Evolutionary conservation across 2,329 filamentous ascomycete genomes (phyloP), one percentile per base, ranked within the genome.

Genomic region (Cladosporium velox): DNA sequence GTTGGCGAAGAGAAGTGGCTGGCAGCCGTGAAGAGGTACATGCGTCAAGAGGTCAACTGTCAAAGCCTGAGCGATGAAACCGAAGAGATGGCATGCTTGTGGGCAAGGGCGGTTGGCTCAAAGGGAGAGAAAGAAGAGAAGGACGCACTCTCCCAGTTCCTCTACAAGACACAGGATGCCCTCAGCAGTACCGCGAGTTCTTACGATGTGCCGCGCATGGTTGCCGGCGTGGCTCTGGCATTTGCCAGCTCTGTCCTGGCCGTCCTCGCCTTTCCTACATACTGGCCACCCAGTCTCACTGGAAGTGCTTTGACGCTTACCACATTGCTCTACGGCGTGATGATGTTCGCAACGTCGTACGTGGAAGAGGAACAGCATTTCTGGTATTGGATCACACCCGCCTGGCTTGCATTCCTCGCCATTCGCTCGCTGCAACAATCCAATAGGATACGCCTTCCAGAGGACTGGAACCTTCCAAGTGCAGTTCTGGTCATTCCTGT

Each of bases 301-400:
- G 77, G 76, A 5, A 21, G 78, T n/a, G 79, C 77, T 70, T 79
- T 79, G 67, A 66, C 74, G 2, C 35, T 79, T 2, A 74, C 76
- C 0, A 72, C 77, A 10, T 18, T 74, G 2, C 73, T 83, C 5
- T 97, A 98, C 74, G 88, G 89, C 1, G 77, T 87, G 44, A 96
- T 97, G 88, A 98, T 98, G 93, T 98, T 98, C 79, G 94, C 93
- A 11, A 97, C 92, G 76, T 98, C 93, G 74, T 99, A 95, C 77
- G 92, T 99, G 2, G 95, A 99, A 78, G 95, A 99, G 79, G 95
- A 99, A 77, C 95, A 99, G 59, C 92, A 98, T 71, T 97, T 97
- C 76, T 99, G 95, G 95, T 98, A 99, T 79, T 98, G 94, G 93
- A 80, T 87, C 1, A 86, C 90, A 0, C 88, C 90, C 0, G 85